Percentiles rank a stretch among this genome's conserved stretches.
Conservation (phyloP, 495 filamentous ascomycete genomes). For the Bathelium albidoporum region DNA sequence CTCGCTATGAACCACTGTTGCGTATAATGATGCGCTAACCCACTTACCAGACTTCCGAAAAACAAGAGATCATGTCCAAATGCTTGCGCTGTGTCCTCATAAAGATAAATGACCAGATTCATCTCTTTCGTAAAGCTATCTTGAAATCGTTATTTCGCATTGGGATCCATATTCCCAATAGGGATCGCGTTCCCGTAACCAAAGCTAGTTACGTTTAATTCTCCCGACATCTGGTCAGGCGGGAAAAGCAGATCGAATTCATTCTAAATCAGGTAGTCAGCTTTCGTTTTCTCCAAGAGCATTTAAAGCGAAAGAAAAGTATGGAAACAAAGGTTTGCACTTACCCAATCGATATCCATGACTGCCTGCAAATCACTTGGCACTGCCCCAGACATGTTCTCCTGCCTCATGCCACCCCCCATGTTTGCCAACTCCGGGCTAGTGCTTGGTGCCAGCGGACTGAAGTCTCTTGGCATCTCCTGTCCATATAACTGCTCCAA, state of each 20-base stretch:
- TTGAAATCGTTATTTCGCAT: neutral
- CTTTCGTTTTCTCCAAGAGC: neutral
- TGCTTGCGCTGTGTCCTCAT: neutral
- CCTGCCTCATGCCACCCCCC: neutral
- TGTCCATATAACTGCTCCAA: neutral
- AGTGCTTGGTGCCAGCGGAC: constrained; percentile 1
- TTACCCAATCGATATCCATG: constrained; percentile 25
- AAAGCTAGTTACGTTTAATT: neutral
- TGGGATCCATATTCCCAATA: neutral
- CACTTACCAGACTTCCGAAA: neutral
- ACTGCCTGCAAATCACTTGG: constrained; percentile 7
- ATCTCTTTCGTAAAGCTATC: neutral
- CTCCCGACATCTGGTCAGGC: neutral
- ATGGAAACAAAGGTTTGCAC: neutral
- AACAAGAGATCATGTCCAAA: neutral
- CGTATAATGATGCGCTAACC: too few species aligned
- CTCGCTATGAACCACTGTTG: neutral
- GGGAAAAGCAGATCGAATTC: neutral
- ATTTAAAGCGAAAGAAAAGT: neutral
- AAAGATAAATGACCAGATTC: neutral
- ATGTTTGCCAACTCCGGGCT: neutral
- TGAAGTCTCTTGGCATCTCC: constrained; percentile 2
- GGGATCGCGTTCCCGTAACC: neutral
- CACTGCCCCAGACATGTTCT: neutral
- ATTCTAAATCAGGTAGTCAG: neutral